phyloP scores from a whole-genome alignment of 768 basidiomycete genomes.

The Wakefieldia striispora region DNA sequence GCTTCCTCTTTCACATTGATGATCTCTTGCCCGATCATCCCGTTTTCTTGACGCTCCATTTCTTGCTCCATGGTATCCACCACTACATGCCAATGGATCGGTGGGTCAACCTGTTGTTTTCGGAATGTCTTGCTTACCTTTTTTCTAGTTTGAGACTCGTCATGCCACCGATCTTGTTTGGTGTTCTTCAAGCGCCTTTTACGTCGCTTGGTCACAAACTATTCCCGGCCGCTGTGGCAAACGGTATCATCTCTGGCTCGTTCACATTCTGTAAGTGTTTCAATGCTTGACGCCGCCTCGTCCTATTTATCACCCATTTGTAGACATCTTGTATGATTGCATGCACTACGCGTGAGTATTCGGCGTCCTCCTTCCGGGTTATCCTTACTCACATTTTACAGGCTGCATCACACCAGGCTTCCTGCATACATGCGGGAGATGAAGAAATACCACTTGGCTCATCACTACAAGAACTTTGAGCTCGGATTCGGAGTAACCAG shows the following conservation, averaged over 20 bases:
- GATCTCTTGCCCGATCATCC: conserved; percentile 80
- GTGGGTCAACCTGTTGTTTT: conserved; percentile 38
- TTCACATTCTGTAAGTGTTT: conserved; percentile 64
- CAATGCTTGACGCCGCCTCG: not conserved
- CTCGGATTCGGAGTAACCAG: conserved; percentile 97
- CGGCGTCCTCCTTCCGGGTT: not conserved
- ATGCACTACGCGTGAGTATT: conserved; percentile 88
- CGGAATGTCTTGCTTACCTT: conserved; percentile 2
- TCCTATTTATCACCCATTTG: conserved; percentile 4
- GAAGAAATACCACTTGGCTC: conserved; percentile 98
- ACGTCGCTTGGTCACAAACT: conserved; percentile 78
- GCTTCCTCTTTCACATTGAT: conserved; percentile 98
- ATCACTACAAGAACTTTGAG: conserved; percentile 98
- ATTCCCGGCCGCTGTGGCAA: conserved; percentile 83
- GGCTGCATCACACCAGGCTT: conserved; percentile 82
- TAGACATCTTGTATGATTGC: conserved; percentile 81
- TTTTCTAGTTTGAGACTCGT: conserved; percentile 76
- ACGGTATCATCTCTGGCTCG: conserved; percentile 85
- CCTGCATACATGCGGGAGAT: conserved; percentile 85
- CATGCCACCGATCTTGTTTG: conserved; percentile 92
- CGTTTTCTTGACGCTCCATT: conserved; percentile 80
- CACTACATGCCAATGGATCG: conserved; percentile 97
- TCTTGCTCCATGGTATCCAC: conserved; percentile 92
- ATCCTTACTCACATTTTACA: conserved; percentile 22
- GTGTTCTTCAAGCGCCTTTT: conserved; percentile 76